Evolutionary conservation across 164 flowering plant species (phyloP).

Genomic region (Vitis amurensis): DNA sequence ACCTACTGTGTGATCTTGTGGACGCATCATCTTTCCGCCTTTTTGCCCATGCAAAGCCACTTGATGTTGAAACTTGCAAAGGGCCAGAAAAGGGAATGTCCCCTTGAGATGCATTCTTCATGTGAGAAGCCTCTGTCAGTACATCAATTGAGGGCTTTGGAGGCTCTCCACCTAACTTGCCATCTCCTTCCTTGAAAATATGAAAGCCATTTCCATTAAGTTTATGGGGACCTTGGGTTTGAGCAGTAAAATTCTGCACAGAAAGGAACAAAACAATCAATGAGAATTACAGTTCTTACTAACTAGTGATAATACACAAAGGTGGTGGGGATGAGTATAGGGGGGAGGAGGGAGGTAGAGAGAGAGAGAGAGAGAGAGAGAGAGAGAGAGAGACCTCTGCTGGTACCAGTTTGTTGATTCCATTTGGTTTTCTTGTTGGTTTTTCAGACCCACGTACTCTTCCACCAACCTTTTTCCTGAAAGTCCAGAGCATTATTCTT

Average conservation of each 20-base stretch:
- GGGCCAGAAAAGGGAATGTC: constrained; percentile 89
- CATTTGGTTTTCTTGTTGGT: constrained; percentile 36
- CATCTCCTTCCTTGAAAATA: constrained; percentile 21
- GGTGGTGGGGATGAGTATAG: no score
- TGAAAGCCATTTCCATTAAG: constrained; percentile 11
- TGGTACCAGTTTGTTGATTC: constrained; percentile 47
- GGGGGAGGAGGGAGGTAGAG: not conserved
- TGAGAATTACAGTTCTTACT: not conserved
- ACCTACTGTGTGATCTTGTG: constrained; percentile 56
- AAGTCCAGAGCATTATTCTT: not conserved
- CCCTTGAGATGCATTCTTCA: constrained; percentile 78
- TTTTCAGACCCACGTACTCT: constrained; percentile 54
- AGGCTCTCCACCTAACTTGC: constrained; percentile 8
- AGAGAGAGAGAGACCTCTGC: constrained; percentile 49
- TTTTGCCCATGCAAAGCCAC: constrained; percentile 96
- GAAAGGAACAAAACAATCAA: not conserved
- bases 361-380: constrained; percentile 29
- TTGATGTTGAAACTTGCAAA: constrained; percentile 66
- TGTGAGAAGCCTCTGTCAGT: constrained; percentile 51
- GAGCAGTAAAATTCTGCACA: constrained; percentile 36
- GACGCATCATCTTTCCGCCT: constrained; percentile 61
- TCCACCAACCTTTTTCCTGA: constrained; percentile 52
- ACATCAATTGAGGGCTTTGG: constrained; percentile 27
- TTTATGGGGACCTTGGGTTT: constrained; percentile 25
- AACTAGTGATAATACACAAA: not conserved